Conservation (phyloP, 495 filamentous ascomycete genomes). For the Xylaria palmicola region DNA sequence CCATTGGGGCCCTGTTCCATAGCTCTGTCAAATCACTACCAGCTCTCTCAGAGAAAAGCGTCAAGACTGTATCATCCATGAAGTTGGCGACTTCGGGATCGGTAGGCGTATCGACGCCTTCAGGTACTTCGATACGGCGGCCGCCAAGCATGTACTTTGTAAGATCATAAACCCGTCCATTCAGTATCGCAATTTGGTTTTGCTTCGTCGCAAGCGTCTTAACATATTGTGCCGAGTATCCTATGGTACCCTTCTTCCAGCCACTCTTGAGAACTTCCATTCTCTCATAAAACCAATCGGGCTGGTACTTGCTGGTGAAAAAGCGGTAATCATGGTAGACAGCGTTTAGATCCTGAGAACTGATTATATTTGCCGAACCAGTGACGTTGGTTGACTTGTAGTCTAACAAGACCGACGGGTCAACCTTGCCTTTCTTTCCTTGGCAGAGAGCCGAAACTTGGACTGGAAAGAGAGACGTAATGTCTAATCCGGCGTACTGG, state of each 20-base stretch:
- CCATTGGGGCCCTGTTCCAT: slow-evolving; percentile 69
- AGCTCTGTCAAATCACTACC: slow-evolving; percentile 81
- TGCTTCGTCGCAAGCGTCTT: slow-evolving; percentile 63
- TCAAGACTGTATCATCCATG: slow-evolving; percentile 73
- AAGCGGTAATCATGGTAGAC: slow-evolving; percentile 92
- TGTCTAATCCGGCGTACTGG: slow-evolving; percentile 83
- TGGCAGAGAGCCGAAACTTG: slow-evolving; percentile 92
- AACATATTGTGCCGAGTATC: slow-evolving; percentile 79
- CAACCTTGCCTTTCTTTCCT: slow-evolving; percentile 60
- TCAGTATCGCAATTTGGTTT: slow-evolving; percentile 73
- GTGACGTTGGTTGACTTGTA: slow-evolving; percentile 77
- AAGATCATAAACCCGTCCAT: slow-evolving; percentile 84
- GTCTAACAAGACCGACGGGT: slow-evolving; percentile 73
- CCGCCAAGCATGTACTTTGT: slow-evolving; percentile 81
- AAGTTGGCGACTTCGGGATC: slow-evolving; percentile 66
- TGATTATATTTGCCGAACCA: slow-evolving; percentile 61
- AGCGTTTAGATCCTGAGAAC: slow-evolving; percentile 65
- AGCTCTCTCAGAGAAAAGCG: slow-evolving; percentile 71
- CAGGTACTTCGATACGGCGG: slow-evolving; percentile 56
- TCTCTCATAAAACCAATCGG: slow-evolving; percentile 89
- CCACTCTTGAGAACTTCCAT: slow-evolving; percentile 70
- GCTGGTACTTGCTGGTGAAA: slow-evolving; percentile 75
- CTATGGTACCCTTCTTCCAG: slow-evolving; percentile 87
- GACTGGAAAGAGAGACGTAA: slow-evolving; percentile 85
- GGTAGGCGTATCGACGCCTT: slow-evolving; percentile 48